These are phyloP conservation scores for Canavalia ensiformis DNA, from an alignment of 306 rosid genomes.

Conservation along the genomic window DNA sequence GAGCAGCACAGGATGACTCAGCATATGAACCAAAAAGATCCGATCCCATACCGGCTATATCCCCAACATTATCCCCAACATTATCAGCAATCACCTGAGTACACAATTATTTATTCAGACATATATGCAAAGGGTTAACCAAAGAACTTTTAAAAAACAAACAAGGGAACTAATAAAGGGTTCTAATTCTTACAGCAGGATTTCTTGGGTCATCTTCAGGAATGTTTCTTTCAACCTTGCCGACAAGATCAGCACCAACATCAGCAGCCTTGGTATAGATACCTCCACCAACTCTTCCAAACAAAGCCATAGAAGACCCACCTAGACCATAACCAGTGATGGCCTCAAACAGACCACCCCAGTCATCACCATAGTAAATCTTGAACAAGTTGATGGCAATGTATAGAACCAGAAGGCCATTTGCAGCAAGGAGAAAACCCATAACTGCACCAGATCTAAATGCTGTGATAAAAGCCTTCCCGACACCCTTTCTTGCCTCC, in stretches of 20 bases:
- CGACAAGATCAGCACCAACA: slow-evolving; percentile 99
- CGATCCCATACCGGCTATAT: slow-evolving; percentile 98
- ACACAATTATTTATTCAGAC: slow-evolving; percentile 1
- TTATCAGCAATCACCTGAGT: slow-evolving; percentile 94
- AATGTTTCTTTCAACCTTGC: slow-evolving; percentile 94
- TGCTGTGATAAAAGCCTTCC: slow-evolving; percentile 90
- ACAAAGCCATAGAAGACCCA: slow-evolving; percentile 98
- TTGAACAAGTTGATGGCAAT: slow-evolving; percentile 81
- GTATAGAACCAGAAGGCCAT: slow-evolving; percentile 89
- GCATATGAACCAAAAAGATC: slow-evolving; percentile 98
- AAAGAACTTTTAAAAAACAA: neutral
- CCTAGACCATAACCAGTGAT: slow-evolving; percentile 99
- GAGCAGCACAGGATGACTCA: slow-evolving; percentile 99
- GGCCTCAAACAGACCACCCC: slow-evolving; percentile 97
- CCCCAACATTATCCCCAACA: slow-evolving; percentile 99
- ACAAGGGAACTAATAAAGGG: neutral
- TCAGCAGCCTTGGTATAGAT: slow-evolving; percentile 98
- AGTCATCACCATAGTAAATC: slow-evolving; percentile 94
- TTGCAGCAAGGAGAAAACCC: slow-evolving; percentile 98
- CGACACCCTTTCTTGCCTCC: slow-evolving; percentile 97
- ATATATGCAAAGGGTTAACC: neutral
- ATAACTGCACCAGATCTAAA: slow-evolving; percentile 97
- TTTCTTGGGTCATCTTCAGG: slow-evolving; percentile 99
- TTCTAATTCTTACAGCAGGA: slow-evolving; percentile 80
- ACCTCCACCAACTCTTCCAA: slow-evolving; percentile 99